Conservation (phyloP, 208 protist species). For the Wallacemonas sp. region DNA sequence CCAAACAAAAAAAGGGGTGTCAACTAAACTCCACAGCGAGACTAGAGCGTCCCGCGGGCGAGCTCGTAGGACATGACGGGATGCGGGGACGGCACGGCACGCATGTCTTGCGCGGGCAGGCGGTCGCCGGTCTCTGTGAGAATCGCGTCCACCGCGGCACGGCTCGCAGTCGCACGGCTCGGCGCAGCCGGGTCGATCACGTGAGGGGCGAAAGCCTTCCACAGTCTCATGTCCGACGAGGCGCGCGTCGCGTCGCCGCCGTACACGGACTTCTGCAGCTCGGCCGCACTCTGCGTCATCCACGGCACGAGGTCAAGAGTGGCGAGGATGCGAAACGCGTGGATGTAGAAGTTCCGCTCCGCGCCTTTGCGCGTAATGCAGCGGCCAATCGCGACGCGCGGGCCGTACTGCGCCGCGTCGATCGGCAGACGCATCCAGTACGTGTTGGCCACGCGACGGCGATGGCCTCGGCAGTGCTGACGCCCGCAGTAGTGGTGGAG, state of each 20-base stretch:
- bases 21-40: no score
- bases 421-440: slow-evolving; percentile 76
- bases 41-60: slow-evolving; percentile 11
- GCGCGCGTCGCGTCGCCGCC: background rate
- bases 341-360: slow-evolving; percentile 56
- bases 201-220: slow-evolving; percentile 1
- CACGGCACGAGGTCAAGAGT: slow-evolving; percentile 42
- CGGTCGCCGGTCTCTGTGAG: background rate
- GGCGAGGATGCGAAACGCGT: slow-evolving; percentile 58
- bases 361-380: slow-evolving; percentile 50
- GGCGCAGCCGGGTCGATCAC: slow-evolving; percentile 1
- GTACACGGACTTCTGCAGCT: slow-evolving; percentile 28
- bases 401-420: slow-evolving; percentile 33
- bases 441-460: slow-evolving; percentile 47
- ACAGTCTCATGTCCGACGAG: slow-evolving; percentile 3
- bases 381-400: slow-evolving; percentile 54
- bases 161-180: background rate
- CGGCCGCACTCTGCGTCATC: slow-evolving; percentile 22
- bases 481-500: slow-evolving; percentile 54
- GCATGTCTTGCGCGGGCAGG: background rate
- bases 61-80: slow-evolving; percentile 34
- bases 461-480: slow-evolving; percentile 33
- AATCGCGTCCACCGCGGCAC: background rate
- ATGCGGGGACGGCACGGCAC: slow-evolving; percentile 21
- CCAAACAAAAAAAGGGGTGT: no score